Evolutionary conservation across 371 early-diverging fungal genomes (phyloP).

Genomic region (Mucor plumbeus): DNA sequence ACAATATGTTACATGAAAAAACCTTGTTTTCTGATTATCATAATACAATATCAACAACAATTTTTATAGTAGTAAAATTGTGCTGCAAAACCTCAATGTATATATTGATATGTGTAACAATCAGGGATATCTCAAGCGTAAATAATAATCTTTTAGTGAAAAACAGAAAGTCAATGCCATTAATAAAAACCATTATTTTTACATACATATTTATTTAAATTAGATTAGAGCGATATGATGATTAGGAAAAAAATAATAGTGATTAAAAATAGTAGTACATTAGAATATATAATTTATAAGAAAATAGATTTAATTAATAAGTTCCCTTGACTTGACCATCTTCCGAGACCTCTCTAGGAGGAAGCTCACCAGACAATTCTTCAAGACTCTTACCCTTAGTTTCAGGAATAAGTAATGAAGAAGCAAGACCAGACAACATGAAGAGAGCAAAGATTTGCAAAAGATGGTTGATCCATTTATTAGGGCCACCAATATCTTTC

Average conservation of each 20-base stretch:
- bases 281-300: not conserved
- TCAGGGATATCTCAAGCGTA: not conserved
- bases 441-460: conserved; percentile 78
- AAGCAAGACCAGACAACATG: conserved; percentile 74
- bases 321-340: conserved; percentile 27
- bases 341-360: conserved; percentile 16
- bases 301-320: conserved; percentile 17
- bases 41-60: too few relatives aligned
- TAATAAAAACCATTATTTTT: not conserved
- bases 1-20: not conserved
- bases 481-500: conserved; percentile 72
- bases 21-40: not conserved
- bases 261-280: not conserved
- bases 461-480: conserved; percentile 66
- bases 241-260: not conserved
- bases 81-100: too few relatives aligned
- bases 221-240: not conserved
- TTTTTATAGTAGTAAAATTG: too few relatives aligned
- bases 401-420: conserved; percentile 59
- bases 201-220: not conserved
- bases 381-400: conserved; percentile 54
- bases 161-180: not conserved
- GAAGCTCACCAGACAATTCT: conserved; percentile 46
- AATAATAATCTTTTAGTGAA: not conserved
- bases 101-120: too few relatives aligned